These are phyloP conservation scores for Spinellus fusiger DNA, from an alignment of 192 early-diverging fungal genomes.

Conservation along the genomic window DNA sequence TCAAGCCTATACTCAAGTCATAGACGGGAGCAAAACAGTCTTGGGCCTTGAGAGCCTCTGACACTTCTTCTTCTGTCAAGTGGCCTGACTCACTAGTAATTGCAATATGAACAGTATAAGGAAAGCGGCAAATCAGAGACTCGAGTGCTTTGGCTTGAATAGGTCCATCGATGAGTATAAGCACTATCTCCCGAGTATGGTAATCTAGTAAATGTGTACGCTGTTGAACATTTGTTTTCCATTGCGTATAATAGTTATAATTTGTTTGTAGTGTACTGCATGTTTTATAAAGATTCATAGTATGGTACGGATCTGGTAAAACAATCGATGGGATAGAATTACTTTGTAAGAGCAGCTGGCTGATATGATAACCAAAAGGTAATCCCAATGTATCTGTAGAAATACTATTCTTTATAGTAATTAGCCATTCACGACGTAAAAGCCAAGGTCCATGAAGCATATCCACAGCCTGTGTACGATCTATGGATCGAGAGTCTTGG, in stretches of 20 bases:
- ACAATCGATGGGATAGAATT: constrained; percentile 34
- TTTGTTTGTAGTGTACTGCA: constrained; percentile 17
- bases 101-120: constrained; percentile 8
- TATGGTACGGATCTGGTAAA: constrained; percentile 32
- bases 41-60: not conserved
- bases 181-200: not conserved
- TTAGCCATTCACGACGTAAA: constrained; percentile 17
- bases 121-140: constrained; percentile 21
- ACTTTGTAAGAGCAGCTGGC: constrained; percentile 7
- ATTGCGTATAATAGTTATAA: not conserved
- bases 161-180: constrained; percentile 7
- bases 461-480: constrained; percentile 9
- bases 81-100: not conserved
- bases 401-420: not conserved
- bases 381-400: constrained; percentile 3
- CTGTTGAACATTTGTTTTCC: not conserved
- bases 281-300: constrained; percentile 26
- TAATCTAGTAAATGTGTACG: not conserved
- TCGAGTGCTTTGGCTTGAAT: constrained; percentile 6
- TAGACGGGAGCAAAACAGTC: not conserved
- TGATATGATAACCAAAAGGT: constrained; percentile 14
- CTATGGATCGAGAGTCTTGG: not conserved
- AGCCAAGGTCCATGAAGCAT: constrained; percentile 24
- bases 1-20: constrained; percentile 26
- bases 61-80: not conserved